phyloP scores from a whole-genome alignment of 371 early-diverging fungal species.

The Nematocida homosporus region DNA sequence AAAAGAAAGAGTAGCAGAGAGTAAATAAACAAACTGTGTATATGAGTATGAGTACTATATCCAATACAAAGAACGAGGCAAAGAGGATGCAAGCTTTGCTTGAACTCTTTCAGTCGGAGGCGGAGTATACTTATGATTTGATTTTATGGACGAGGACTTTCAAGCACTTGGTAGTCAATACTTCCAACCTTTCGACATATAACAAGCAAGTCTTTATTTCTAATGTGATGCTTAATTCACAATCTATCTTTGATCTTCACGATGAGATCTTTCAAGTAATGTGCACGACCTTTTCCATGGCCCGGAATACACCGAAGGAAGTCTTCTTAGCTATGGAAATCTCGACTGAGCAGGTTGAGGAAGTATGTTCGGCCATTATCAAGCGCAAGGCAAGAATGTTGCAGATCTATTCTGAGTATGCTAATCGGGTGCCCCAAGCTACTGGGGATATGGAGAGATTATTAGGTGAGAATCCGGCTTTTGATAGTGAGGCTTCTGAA shows the following conservation, averaged over 20 bases:
- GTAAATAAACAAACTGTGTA: conserved; percentile 38
- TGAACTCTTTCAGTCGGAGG: conserved; percentile 46
- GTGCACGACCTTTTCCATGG: background rate
- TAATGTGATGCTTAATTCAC: conserved; percentile 31
- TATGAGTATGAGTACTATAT: background rate
- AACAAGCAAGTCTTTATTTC: conserved; percentile 34
- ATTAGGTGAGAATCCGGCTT: conserved; percentile 50
- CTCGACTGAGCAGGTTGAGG: background rate
- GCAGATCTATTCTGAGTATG: conserved; percentile 20
- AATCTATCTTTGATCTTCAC: conserved; percentile 25
- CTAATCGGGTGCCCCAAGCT: conserved; percentile 33
- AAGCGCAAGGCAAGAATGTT: conserved; percentile 1
- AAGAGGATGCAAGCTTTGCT: conserved; percentile 40
- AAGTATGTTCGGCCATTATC: conserved; percentile 1
- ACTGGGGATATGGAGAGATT: conserved; percentile 15
- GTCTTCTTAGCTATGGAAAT: conserved; percentile 18
- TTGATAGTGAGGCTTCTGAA: conserved; percentile 52
- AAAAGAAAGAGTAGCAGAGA: conserved; percentile 32
- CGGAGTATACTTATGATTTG: conserved; percentile 34
- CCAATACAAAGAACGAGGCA: background rate
- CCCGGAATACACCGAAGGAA: conserved; percentile 9
- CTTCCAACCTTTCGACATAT: conserved; percentile 1
- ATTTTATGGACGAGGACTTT: conserved; percentile 42
- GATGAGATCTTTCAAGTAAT: conserved; percentile 7
- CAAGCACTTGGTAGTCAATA: conserved; percentile 38